Percentiles rank a stretch among this genome's conserved stretches.
These are phyloP conservation scores for Syzygium syzygioides DNA, from an alignment of 441 rosid genomes.

Conservation along the genomic window DNA sequence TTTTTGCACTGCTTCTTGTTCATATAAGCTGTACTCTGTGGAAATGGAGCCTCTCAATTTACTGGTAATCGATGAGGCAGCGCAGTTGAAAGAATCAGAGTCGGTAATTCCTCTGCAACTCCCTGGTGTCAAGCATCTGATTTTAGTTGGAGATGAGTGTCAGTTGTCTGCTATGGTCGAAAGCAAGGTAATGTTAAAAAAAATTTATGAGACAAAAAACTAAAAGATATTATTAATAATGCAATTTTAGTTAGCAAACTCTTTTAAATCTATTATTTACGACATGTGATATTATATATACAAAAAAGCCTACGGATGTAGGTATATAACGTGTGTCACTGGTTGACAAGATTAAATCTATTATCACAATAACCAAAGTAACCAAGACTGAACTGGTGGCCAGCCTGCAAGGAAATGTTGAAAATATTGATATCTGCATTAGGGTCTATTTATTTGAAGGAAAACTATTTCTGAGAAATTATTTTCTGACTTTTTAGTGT, in stretches of 20 bases:
- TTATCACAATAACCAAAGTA: neutral
- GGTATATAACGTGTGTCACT: neutral
- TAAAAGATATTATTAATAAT: too few relatives aligned
- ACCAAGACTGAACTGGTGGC: neutral
- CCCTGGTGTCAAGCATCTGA: constrained; percentile 18
- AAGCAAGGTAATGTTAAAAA: constrained; percentile 25
- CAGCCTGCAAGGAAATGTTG: neutral
- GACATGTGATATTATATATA: too few relatives aligned
- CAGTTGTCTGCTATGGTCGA: constrained; percentile 31
- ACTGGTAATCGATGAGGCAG: constrained; percentile 45
- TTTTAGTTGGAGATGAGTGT: constrained; percentile 39
- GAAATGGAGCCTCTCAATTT: constrained; percentile 19
- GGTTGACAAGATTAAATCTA: neutral
- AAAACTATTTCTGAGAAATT: too few relatives aligned
- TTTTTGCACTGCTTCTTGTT: constrained; percentile 33
- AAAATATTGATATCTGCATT: neutral
- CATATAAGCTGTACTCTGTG: constrained; percentile 21
- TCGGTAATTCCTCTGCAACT: constrained; percentile 35
- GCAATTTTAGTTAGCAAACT: too few relatives aligned
- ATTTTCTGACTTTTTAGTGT: neutral
- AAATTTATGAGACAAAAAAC: too few relatives aligned
- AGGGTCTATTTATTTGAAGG: neutral
- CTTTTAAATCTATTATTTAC: too few relatives aligned
- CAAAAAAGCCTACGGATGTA: neutral
- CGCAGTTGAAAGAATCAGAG: constrained; percentile 42